Percentiles rank a stretch among this genome's conserved stretches.
Evolutionary conservation across 2,329 filamentous ascomycete genomes (phyloP).

Genomic region (Colletotrichum chlorophyti): DNA sequence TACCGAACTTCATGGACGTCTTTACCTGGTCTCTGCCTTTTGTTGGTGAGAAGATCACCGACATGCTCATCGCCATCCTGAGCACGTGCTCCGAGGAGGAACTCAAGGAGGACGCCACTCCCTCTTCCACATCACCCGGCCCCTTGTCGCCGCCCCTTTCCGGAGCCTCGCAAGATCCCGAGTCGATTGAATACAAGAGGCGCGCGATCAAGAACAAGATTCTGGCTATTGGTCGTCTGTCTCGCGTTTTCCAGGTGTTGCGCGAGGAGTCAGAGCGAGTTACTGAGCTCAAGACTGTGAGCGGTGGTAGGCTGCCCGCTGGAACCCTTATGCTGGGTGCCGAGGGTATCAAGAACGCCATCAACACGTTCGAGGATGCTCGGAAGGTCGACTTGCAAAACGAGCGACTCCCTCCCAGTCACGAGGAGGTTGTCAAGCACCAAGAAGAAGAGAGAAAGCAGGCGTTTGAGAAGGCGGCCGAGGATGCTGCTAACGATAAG

Average conservation of each 20-base stretch:
- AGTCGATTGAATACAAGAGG: slow-evolving; percentile 92
- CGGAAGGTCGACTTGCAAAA: slow-evolving; percentile 97
- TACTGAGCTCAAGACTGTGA: slow-evolving; percentile 96
- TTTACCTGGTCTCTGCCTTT: slow-evolving; percentile 99
- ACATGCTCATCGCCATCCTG: slow-evolving; percentile 98
- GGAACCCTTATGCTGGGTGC: slow-evolving; percentile 98
- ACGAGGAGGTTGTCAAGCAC: slow-evolving; percentile 87
- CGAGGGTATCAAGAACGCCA: slow-evolving; percentile 98
- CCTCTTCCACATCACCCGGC: slow-evolving; percentile 71
- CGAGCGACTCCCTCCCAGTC: slow-evolving; percentile 88
- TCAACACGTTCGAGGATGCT: slow-evolving; percentile 95
- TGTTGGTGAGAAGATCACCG: slow-evolving; percentile 98
- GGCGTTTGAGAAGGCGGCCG: slow-evolving; percentile 83
- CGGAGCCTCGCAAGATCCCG: slow-evolving; percentile 66
- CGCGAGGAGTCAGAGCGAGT: slow-evolving; percentile 97
- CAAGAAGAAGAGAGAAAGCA: slow-evolving; percentile 81
- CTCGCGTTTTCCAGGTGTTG: slow-evolving; percentile 96
- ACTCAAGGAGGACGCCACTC: slow-evolving; percentile 85
- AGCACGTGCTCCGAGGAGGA: slow-evolving; percentile 99
- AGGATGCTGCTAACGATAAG: slow-evolving; percentile 91
- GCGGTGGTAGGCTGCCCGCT: slow-evolving; percentile 88
- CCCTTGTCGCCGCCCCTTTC: slow-evolving; percentile 77
- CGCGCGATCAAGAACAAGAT: slow-evolving; percentile 99
- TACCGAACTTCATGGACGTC: slow-evolving; percentile 99
- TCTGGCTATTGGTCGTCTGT: slow-evolving; percentile 92